Base-by-base conservation (phyloP, 1,284 basidiomycete species). In the Pisolithus thermaeus region DNA sequence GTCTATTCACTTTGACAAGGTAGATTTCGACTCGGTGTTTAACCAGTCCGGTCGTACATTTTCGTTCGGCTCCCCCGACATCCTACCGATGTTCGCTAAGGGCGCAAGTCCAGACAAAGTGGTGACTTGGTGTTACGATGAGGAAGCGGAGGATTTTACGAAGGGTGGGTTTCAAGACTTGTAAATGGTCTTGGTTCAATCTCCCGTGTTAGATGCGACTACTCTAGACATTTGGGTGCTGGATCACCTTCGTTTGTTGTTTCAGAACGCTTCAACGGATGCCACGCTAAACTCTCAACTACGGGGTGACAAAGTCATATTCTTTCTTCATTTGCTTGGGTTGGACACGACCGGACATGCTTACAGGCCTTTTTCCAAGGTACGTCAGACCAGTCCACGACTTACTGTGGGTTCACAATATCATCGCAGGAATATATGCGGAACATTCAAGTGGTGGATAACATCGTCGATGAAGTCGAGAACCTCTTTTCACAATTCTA, bases 261-360 rank as follows among this genome's bases (percentile, higher is more conserved):
- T 92, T 48, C 71, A 67, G 49, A 87, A 90, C 54, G 83, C 88
- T 0, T 81, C 81, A 0, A 62, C 65, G 1, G 73, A 87, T 58
- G 46, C 68, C 0, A 59, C 56, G 4, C 68, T 92, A 4, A 62
- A 81, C 57, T 55, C 70, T 0, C 68, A 81, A 56, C 64, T 89
- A 16, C 77, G 75, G 9, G 69, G 73, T 3, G 73, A 78, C 43
- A 77, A 85, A 58, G 80, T 83, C 1, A 77, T 95, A 16, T 90
- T 93, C 64, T 94, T 95, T 63, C 70, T 95, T 4, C 92, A 95
- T 65, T 75, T 95, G 1, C 74, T 95, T 0, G 92, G 92, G 0
- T 68, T 93, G 30, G 92, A 95, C 64, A 93, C 89, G 0, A 93
- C 92, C 0, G 92, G 92, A 0, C 92, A 95, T 60, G 84, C 89